These are phyloP conservation scores for Ramularia collo-cygni DNA, from an alignment of 2,329 filamentous ascomycete species.

Conservation along the genomic window DNA sequence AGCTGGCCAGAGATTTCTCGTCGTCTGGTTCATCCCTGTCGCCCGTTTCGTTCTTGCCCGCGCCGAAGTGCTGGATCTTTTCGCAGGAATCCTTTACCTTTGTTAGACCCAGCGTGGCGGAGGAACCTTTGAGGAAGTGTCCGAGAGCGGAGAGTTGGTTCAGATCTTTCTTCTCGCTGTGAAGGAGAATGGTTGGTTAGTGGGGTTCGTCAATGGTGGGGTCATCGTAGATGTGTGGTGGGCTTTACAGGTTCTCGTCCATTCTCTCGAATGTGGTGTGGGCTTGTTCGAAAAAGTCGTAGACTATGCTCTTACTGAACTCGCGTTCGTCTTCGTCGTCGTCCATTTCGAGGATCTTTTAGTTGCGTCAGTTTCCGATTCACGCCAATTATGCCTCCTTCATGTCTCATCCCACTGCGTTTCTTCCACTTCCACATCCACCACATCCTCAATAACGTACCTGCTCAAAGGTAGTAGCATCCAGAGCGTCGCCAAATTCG, in stretches of 20 bases:
- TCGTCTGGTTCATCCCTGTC: constrained; percentile 58
- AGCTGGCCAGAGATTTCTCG: constrained; percentile 60
- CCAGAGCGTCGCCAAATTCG: constrained; percentile 66
- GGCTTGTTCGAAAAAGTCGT: constrained; percentile 88
- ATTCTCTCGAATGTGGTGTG: constrained; percentile 79
- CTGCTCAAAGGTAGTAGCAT: constrained; percentile 76
- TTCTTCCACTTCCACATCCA: too few species aligned
- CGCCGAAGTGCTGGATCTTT: constrained; percentile 91
- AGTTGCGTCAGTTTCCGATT: background rate
- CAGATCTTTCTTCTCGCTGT: constrained; percentile 62
- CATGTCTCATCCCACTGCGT: background rate
- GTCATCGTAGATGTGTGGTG: background rate
- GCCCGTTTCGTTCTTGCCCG: constrained; percentile 72
- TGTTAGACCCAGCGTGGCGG: constrained; percentile 81
- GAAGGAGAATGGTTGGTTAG: constrained; percentile 1
- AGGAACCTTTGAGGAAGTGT: constrained; percentile 96
- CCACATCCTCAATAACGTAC: constrained; percentile 10
- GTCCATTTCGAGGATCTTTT: constrained; percentile 87
- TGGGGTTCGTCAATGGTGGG: background rate
- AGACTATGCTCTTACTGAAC: constrained; percentile 83
- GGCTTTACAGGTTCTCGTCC: constrained; percentile 69
- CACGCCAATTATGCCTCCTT: background rate
- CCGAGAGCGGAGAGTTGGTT: constrained; percentile 72
- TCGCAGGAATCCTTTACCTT: constrained; percentile 92
- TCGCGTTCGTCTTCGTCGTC: constrained; percentile 78